phyloP scores from a whole-genome alignment of 352 stramenopile genomes.

The Phytophthora multivora region DNA sequence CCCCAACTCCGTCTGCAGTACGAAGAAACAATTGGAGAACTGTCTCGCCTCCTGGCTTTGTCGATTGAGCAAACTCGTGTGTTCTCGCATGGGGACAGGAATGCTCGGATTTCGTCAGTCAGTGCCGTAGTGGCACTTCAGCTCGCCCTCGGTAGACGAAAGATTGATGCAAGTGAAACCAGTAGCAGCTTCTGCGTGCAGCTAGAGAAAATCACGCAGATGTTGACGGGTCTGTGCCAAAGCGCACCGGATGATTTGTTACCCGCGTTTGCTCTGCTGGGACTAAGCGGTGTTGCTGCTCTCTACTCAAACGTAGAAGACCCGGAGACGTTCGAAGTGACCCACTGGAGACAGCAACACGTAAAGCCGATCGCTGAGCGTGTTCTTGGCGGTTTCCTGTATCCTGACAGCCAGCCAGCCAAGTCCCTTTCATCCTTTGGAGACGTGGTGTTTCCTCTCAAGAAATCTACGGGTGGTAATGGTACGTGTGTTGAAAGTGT shows the following conservation, averaged over 20 bases:
- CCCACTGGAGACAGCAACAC: slow-evolving; percentile 31
- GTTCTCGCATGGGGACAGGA: slow-evolving; percentile 26
- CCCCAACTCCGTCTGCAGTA: slow-evolving; percentile 31
- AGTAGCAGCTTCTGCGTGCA: slow-evolving; percentile 17
- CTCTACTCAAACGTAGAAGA: slow-evolving; percentile 30
- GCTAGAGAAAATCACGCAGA: slow-evolving; percentile 29
- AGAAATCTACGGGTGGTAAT: background rate
- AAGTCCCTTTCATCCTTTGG: slow-evolving; percentile 5
- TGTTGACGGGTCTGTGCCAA: slow-evolving; percentile 27
- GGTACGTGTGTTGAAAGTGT: slow-evolving; percentile 4
- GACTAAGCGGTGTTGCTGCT: slow-evolving; percentile 32
- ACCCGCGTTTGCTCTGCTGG: slow-evolving; percentile 24
- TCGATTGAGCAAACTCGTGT: slow-evolving; percentile 48
- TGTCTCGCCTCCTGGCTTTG: slow-evolving; percentile 29
- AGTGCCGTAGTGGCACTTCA: slow-evolving; percentile 40
- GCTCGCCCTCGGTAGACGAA: slow-evolving; percentile 36
- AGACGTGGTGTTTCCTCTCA: slow-evolving; percentile 29
- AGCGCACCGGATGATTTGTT: slow-evolving; percentile 24
- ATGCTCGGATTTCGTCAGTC: slow-evolving; percentile 23
- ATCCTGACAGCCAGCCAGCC: slow-evolving; percentile 5
- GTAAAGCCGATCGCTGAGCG: slow-evolving; percentile 32
- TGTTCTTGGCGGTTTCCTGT: slow-evolving; percentile 21
- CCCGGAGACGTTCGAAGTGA: slow-evolving; percentile 22
- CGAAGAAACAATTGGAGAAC: slow-evolving; percentile 23
- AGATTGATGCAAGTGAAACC: slow-evolving; percentile 28